phyloP scores from a whole-genome alignment of 2,329 filamentous ascomycete genomes.

The Fusarium hostae region DNA sequence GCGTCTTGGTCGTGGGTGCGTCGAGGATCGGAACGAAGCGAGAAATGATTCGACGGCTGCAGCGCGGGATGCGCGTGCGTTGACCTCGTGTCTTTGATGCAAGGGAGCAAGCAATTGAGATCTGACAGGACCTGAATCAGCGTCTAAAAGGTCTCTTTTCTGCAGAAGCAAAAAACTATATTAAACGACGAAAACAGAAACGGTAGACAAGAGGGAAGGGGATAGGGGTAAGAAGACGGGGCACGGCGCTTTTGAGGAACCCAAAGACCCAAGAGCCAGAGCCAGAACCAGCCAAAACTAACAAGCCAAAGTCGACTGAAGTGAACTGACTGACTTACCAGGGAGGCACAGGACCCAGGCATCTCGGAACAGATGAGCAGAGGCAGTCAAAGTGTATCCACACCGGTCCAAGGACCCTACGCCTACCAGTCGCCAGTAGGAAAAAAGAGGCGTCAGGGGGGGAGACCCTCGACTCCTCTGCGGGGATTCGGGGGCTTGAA shows the following conservation, averaged over 20 bases:
- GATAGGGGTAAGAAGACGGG: slow-evolving; percentile 39
- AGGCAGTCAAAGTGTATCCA: slow-evolving; percentile 28
- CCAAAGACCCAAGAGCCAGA: slow-evolving; percentile 11
- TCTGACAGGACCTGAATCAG: slow-evolving; percentile 22
- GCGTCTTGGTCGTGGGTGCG: slow-evolving; percentile 15
- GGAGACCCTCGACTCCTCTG: slow-evolving; percentile 43
- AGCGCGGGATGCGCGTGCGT: slow-evolving; percentile 30
- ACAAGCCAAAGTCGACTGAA: slow-evolving; percentile 31
- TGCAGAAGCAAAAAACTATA: slow-evolving; percentile 20
- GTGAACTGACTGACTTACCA: slow-evolving; percentile 36
- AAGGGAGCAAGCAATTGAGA: slow-evolving; percentile 35
- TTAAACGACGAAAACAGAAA: slow-evolving; percentile 20
- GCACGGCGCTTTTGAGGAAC: slow-evolving; percentile 43
- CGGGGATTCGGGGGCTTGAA: slow-evolving; percentile 39
- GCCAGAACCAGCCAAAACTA: slow-evolving; percentile 9
- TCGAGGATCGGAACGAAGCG: slow-evolving; percentile 40
- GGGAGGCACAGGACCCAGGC: slow-evolving; percentile 29
- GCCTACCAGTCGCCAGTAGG: slow-evolving; percentile 28
- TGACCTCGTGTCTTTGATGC: slow-evolving; percentile 31
- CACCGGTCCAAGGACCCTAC: slow-evolving; percentile 24
- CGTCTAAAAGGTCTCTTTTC: slow-evolving; percentile 16
- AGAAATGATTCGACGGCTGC: slow-evolving; percentile 36
- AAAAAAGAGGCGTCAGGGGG: slow-evolving; percentile 45
- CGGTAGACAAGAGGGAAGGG: slow-evolving; percentile 34
- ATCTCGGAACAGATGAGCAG: slow-evolving; percentile 38